Evolutionary conservation across 768 basidiomycete species (phyloP), one percentile per base, ranked within the genome.

Genomic region (Rhodotorula diobovata): DNA sequence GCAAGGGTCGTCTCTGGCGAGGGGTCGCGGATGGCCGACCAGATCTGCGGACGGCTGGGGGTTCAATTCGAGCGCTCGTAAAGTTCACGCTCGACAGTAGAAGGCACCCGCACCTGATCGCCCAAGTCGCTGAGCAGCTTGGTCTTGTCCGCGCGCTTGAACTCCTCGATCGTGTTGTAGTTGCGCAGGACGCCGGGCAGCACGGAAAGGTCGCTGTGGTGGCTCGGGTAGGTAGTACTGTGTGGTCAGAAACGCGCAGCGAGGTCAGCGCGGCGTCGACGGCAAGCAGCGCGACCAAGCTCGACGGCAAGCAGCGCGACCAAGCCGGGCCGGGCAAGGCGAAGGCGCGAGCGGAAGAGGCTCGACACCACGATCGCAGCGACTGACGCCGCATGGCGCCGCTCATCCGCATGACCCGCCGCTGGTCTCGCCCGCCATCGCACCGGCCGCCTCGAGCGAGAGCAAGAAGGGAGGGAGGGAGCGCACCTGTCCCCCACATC

Each of bases 141-240:
- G 12, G 88, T 86, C 84, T 99, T 99, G 77, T 92, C 88, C 1
- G 90, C 88, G 14, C 87, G 86, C 77, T 89, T 92, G 83, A 97
- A 98, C 20, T 96, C 93, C 76, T 98, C 93, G 76, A 98, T 90
- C 16, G 95, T 97, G 79, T 98, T 99, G 82, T 87, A 97, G 80
- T 97, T 98, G 84, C 91, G 93, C 77, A 96, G 84, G 18, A 84
- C 82, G 50, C 95, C 96, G 9, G 76, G 79, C 0, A 87, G 84
- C 3, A 81, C 65, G 55, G 87, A 83, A 21, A 51, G 65, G 23
- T 61, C 53, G 46, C n/a, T n/a, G 14, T 11, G 12, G 37, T 7
- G 55, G 8, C 41, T 12, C 2, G 43, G 25, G 62, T 16, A 9
- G 16, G 39, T 41, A 15, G 8, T 15, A 41, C 9, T 41, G 9